Evolutionary conservation across 1,139 yeast genomes (phyloP), one percentile per base, ranked within the genome.

Genomic region (Hansenula lynferdii): DNA sequence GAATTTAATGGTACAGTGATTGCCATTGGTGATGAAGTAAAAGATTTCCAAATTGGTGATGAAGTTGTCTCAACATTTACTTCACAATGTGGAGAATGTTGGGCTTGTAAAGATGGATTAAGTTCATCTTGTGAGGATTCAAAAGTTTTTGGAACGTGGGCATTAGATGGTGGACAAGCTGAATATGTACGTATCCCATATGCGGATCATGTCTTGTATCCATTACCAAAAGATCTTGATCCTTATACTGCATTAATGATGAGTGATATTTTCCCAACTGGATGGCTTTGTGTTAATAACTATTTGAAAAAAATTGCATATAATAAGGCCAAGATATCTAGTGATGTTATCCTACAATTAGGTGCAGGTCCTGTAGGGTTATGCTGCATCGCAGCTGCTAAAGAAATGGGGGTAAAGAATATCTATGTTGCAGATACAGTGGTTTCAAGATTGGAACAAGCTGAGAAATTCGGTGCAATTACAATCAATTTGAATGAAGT

Each of bases 1-100:
- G 96, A 89, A 58, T 95, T 87, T 11, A 68, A 85, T 29, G 97
- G 96, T 12, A 72, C 64, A 8, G 77, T 89, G 25, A 90, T 73
- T 31, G 77, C 80, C 9, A 72, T 78, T 18, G 96, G 96, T 16
- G 51, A 61, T 3, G 63, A 67, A 0, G 95, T 85, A n/a, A 57
- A 65, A n/a, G 58, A 69, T 33, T 80, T 66, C 58, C 59, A 69
- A 42, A 75, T 79, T 14, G 96, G 96, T 16, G 96, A 89, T 53
- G 75, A 77, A 38, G 85, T 87, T 11, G 42, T 74, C 15, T 60
- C 71, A 1, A 58, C 67, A 0, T 61, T 60, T 2, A 70, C 89
- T 1, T 82, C 84, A 58, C 43, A 80, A 74, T 50, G 53, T 70
- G 43, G 51, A 60, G 16, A 62, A 63, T 16, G 46, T 45, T 30